Conservation (phyloP, 768 basidiomycete species). For the Suillus brevipes region DNA sequence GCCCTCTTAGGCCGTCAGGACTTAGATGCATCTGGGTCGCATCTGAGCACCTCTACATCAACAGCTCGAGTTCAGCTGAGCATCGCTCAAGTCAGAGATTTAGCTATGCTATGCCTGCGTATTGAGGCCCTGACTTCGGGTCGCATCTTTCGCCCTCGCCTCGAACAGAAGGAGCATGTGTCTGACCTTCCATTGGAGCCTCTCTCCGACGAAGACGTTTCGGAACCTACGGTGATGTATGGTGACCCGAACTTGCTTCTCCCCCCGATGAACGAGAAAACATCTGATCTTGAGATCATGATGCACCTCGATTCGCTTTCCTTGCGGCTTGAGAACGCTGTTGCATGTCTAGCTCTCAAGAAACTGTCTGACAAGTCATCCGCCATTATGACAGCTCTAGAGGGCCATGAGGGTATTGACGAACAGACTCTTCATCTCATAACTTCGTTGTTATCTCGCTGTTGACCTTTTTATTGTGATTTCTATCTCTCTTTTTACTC, state of each 20-base stretch:
- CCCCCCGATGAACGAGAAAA: conserved; percentile 67
- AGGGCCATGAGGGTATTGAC: conserved; percentile 42
- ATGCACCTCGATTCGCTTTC: conserved; percentile 75
- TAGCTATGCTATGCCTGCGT: conserved; percentile 73
- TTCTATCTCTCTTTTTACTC: conserved; percentile 1
- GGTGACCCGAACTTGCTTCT: conserved; percentile 65
- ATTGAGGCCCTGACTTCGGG: conserved; percentile 73
- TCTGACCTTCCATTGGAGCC: conserved; percentile 17
- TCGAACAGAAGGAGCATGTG: conserved; percentile 41
- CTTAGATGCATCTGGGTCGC: conserved; percentile 39
- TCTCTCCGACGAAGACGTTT: conserved; percentile 22
- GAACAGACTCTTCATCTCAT: conserved; percentile 49
- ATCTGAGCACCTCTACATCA: conserved; percentile 12
- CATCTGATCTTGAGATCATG: conserved; percentile 71
- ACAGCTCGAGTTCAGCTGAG: conserved; percentile 58
- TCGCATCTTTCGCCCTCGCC: conserved; percentile 55
- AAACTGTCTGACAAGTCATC: conserved; percentile 17
- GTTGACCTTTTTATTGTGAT: conserved; percentile 15
- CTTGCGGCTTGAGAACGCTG: conserved; percentile 74
- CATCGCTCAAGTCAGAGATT: conserved; percentile 70
- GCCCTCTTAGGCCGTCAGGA: conserved; percentile 72
- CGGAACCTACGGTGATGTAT: conserved; percentile 42
- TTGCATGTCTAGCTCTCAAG: conserved; percentile 33
- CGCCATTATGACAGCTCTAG: conserved; percentile 38
- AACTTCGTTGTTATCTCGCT: conserved; percentile 34